A percentile compares a stretch with the other conserved stretches of the same genome.
These are phyloP conservation scores for Camellia granthamiana DNA, from an alignment of 148 eudicot species.

Conservation along the genomic window DNA sequence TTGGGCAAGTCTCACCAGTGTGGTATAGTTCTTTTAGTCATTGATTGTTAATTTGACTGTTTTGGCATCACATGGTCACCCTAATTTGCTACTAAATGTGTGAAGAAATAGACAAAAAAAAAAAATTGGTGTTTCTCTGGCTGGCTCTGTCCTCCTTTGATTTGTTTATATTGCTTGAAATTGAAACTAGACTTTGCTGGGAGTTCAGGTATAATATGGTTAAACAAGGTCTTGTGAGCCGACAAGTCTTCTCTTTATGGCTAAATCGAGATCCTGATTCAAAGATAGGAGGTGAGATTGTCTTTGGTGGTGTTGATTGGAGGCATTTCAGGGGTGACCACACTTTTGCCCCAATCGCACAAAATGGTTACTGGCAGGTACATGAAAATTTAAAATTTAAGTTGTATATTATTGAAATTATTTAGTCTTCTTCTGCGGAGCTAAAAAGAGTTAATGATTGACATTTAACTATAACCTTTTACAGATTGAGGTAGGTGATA, in stretches of 20 bases:
- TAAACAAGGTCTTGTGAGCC: conserved; percentile 42
- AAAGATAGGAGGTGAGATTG: conserved; percentile 54
- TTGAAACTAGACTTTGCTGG: background rate
- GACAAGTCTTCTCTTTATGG: conserved; percentile 58
- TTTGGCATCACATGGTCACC: background rate
- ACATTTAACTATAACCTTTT: background rate
- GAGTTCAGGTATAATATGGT: conserved; percentile 52
- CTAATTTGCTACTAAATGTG: background rate
- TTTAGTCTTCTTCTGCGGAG: background rate
- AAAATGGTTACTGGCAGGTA: conserved; percentile 68
- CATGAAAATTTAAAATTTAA: background rate
- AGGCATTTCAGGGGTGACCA: conserved; percentile 50
- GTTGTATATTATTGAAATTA: background rate
- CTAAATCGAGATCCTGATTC: conserved; percentile 40
- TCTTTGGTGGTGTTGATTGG: conserved; percentile 55
- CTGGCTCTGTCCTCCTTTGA: background rate
- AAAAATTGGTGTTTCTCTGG: background rate
- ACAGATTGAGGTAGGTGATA: conserved; percentile 47
- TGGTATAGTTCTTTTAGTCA: conserved; percentile 36
- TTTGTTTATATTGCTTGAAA: background rate
- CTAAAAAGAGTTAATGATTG: background rate
- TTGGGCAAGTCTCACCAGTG: conserved; percentile 40
- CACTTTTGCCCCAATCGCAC: conserved; percentile 45
- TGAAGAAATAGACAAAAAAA: too few species aligned
- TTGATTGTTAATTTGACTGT: background rate